Evolutionary conservation across 1,284 basidiomycete genomes (phyloP), one percentile per base, ranked within the genome.

Genomic region (Sporisorium graminicola): DNA sequence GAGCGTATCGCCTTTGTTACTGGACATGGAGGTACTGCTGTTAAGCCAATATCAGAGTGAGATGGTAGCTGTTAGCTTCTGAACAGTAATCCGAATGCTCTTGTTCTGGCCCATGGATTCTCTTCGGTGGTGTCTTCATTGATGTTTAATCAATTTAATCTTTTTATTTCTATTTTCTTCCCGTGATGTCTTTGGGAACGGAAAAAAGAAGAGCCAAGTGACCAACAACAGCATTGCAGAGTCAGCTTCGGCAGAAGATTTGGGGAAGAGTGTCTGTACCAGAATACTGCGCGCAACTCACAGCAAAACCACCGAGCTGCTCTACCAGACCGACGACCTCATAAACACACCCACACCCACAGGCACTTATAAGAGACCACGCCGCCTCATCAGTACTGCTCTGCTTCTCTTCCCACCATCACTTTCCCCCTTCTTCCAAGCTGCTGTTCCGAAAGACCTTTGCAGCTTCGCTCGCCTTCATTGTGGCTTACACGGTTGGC

Each of bases 391-490:
- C 20, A 10, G 37, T 9, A 6, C 14, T 35, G 2, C 29, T 14
- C 5, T 33, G 12, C 12, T 20, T 40, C 44, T n/a, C 8, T 37
- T 16, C 10, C 9, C 31, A 37, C 43, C 43, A 47, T 47, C 55
- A 47, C n/a, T 35, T 37, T 37, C 22, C 37, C 26, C 10, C 46
- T 26, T n/a, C n/a, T 29, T 26, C 37, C 46, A 31, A 31, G 44
- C 26, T 50, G 35, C 46, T 40, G 35, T 50, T 58, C 35, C 47
- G 26, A 37, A 50, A 9, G 10, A 24, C 26, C 24, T 58, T 40
- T 18, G 20, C 35, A 35, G 47, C 56, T 50, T 49, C 46, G 46
- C 56, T 58, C 18, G 56, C 54, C 43, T 37, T 58, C 27, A 1
- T 58, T 40, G 35, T 49, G 33, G 56, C 33, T 18, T 50, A 37